Evolutionary conservation across 768 basidiomycete genomes (phyloP).

Genomic region (Boletellus sp.): DNA sequence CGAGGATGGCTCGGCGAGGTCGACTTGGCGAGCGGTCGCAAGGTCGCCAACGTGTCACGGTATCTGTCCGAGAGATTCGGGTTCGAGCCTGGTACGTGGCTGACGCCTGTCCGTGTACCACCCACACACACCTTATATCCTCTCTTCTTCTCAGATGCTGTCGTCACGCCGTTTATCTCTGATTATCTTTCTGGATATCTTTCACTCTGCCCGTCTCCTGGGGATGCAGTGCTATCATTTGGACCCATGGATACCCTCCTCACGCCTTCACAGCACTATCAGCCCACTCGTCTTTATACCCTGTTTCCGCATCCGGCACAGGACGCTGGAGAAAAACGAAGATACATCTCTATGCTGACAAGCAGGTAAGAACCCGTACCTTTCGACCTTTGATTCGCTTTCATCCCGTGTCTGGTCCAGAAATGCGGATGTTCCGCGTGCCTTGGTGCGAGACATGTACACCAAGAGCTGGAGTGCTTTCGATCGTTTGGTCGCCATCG

Average conservation of each 20-base stretch:
- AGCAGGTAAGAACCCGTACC: conserved; percentile 50
- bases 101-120: background rate
- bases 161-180: conserved; percentile 72
- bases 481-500: conserved; percentile 81
- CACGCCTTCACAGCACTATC: conserved; percentile 69
- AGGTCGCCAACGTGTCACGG: conserved; percentile 62
- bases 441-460: conserved; percentile 85
- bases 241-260: conserved; percentile 79
- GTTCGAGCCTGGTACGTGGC: conserved; percentile 61
- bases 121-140: background rate
- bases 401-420: conserved; percentile 32
- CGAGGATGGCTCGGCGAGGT: conserved; percentile 83
- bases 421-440: conserved; percentile 82
- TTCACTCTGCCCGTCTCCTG: conserved; percentile 65
- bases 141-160: conserved; percentile 47
- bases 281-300: conserved; percentile 70
- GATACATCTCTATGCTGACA: conserved; percentile 67
- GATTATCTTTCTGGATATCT: conserved; percentile 76
- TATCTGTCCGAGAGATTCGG: conserved; percentile 80
- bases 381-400: background rate
- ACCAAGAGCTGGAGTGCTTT: conserved; percentile 93
- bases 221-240: conserved; percentile 75
- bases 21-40: conserved; percentile 60
- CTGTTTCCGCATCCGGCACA: conserved; percentile 82
- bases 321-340: conserved; percentile 65